Percentiles rank a stretch among this genome's conserved stretches.
These are phyloP conservation scores for Paramecium biaurelia DNA, from an alignment of 73 alveolate species.

Conservation along the genomic window DNA sequence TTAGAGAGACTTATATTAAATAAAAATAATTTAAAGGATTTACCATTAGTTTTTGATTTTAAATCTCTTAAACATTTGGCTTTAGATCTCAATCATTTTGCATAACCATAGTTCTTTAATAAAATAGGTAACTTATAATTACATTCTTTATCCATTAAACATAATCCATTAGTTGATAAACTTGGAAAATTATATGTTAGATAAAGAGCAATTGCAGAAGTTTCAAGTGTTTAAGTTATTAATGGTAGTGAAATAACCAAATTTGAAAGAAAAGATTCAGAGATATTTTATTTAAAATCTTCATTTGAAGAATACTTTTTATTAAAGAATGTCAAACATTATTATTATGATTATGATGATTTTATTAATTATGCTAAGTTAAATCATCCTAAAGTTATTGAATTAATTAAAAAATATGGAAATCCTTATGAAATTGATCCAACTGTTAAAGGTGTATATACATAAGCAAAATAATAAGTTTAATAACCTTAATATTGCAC, in stretches of 20 bases:
- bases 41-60: background rate
- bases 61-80: background rate
- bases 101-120: background rate
- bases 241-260: conserved; percentile 69
- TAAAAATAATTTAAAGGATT: conserved; percentile 62
- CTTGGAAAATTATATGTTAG: conserved; percentile 57
- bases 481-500: background rate
- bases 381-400: conserved; percentile 65
- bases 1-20: conserved; percentile 66
- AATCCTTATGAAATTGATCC: conserved; percentile 71
- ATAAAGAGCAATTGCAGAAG: conserved; percentile 63
- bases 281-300: conserved; percentile 64
- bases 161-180: conserved; percentile 68
- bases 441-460: background rate
- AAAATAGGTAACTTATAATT: background rate
- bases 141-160: conserved; percentile 27
- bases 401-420: conserved; percentile 70
- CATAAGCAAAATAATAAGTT: background rate
- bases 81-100: background rate
- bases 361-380: conserved; percentile 54
- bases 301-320: conserved; percentile 68
- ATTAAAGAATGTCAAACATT: conserved; percentile 54
- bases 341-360: conserved; percentile 58
- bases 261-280: conserved; percentile 75
- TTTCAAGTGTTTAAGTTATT: conserved; percentile 51